Conservation (phyloP, 768 basidiomycete species). For the Vararia minispora region DNA sequence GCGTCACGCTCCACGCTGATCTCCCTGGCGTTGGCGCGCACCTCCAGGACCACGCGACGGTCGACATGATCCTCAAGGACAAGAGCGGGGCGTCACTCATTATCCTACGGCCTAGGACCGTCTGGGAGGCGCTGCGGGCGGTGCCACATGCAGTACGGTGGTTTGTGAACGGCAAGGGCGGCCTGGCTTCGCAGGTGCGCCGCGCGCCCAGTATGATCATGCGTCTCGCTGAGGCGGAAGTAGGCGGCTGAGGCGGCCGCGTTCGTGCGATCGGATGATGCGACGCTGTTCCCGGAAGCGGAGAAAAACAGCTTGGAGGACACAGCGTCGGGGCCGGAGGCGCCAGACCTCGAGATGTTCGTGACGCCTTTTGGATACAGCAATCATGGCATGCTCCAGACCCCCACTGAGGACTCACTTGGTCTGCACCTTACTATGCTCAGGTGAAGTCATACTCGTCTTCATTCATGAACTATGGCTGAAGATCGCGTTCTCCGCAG, state of each 20-base stretch:
- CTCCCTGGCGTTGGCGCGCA: slow-evolving; percentile 67
- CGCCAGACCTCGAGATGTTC: slow-evolving; percentile 27
- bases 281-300: slow-evolving; percentile 28
- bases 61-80: slow-evolving; percentile 42
- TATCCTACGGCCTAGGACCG: slow-evolving; percentile 1
- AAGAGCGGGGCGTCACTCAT: slow-evolving; percentile 31
- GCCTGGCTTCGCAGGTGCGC: slow-evolving; percentile 43
- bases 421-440: slow-evolving; percentile 19
- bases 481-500: slow-evolving; percentile 15
- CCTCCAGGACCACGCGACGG: slow-evolving; percentile 56
- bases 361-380: slow-evolving; percentile 17
- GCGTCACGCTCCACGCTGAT: slow-evolving; percentile 47
- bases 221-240: too few relatives aligned
- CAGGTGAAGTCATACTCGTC: slow-evolving; percentile 16
- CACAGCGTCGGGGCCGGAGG: slow-evolving; percentile 20
- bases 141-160: too few relatives aligned
- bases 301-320: slow-evolving; percentile 16
- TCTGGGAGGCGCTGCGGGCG: slow-evolving; percentile 18
- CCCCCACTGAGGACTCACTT: slow-evolving; percentile 14
- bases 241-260: slow-evolving; percentile 37
- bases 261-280: slow-evolving; percentile 40
- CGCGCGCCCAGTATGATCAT: too few relatives aligned
- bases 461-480: background rate
- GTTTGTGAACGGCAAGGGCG: slow-evolving; percentile 33
- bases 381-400: slow-evolving; percentile 8